phyloP scores from a whole-genome alignment of 371 early-diverging fungal genomes.

The Syncephalastrum sp. region DNA sequence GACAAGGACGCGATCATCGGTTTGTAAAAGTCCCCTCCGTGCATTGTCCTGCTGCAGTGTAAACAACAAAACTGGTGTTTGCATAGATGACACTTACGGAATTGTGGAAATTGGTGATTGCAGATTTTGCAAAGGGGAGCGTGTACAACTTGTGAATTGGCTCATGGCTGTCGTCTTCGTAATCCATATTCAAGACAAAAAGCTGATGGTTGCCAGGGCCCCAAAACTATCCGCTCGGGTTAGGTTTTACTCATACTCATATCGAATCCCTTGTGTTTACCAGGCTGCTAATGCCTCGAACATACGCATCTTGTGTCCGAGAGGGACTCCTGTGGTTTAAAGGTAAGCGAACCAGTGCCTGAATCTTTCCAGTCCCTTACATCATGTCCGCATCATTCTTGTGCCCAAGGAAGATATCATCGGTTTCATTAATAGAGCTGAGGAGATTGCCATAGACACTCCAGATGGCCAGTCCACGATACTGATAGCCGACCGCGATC shows the following conservation, averaged over 20 bases:
- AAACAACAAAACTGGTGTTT: not conserved
- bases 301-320: conserved; percentile 53
- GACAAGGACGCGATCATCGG: conserved; percentile 72
- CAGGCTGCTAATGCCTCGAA: conserved; percentile 57
- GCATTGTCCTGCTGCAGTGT: conserved; percentile 59
- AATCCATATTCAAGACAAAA: conserved; percentile 41
- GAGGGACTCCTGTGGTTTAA: conserved; percentile 4
- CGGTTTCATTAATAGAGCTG: conserved; percentile 49
- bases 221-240: conserved; percentile 63
- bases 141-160: conserved; percentile 41
- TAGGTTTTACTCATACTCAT: no score
- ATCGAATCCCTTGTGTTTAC: conserved; percentile 35
- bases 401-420: conserved; percentile 28
- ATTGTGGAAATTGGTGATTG: conserved; percentile 56
- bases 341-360: not conserved
- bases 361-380: not conserved
- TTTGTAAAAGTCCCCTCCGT: conserved; percentile 61
- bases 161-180: conserved; percentile 4
- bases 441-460: conserved; percentile 79
- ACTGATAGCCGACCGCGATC: conserved; percentile 67
- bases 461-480: conserved; percentile 71
- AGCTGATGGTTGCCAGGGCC: conserved; percentile 71
- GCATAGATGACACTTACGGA: conserved; percentile 36
- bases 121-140: conserved; percentile 69
- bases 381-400: conserved; percentile 7